These are phyloP conservation scores for Talaromyces sp. DNA, from an alignment of 2,329 filamentous ascomycete species.

Conservation along the genomic window DNA sequence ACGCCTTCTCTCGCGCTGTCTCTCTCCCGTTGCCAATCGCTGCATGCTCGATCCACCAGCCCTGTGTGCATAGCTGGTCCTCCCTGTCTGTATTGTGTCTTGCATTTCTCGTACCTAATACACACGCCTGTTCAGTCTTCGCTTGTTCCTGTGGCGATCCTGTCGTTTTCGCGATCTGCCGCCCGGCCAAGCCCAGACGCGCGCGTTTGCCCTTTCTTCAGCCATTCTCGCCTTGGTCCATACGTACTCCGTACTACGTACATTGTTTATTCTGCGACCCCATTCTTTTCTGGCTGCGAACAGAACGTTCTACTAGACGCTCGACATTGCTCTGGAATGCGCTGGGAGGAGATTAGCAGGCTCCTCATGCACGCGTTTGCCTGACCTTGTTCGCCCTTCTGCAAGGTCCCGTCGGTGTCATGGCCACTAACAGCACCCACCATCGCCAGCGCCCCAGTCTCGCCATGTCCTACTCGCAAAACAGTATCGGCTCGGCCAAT, in stretches of 20 bases:
- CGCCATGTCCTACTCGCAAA: constrained; percentile 37
- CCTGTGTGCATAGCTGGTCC: background rate
- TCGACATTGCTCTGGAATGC: background rate
- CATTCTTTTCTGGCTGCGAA: background rate
- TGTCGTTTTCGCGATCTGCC: background rate
- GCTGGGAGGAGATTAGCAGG: background rate
- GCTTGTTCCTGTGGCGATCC: background rate
- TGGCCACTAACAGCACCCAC: constrained; percentile 27
- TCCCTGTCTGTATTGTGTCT: background rate
- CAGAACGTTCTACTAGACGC: background rate
- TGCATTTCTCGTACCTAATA: background rate
- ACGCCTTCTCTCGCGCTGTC: constrained; percentile 2
- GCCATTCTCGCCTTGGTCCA: background rate
- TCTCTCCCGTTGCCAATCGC: background rate
- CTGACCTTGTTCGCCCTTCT: background rate
- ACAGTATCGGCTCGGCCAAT: constrained; percentile 34
- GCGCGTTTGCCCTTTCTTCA: background rate
- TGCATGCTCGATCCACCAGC: background rate
- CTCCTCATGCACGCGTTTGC: constrained; percentile 9
- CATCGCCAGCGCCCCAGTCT: constrained; percentile 23
- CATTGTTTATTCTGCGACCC: background rate
- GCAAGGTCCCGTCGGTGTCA: constrained; percentile 13
- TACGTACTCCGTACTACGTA: background rate
- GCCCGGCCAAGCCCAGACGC: background rate
- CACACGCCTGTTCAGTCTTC: background rate